phyloP scores from a whole-genome alignment of 371 early-diverging fungal genomes.

The Smittium culicis region DNA sequence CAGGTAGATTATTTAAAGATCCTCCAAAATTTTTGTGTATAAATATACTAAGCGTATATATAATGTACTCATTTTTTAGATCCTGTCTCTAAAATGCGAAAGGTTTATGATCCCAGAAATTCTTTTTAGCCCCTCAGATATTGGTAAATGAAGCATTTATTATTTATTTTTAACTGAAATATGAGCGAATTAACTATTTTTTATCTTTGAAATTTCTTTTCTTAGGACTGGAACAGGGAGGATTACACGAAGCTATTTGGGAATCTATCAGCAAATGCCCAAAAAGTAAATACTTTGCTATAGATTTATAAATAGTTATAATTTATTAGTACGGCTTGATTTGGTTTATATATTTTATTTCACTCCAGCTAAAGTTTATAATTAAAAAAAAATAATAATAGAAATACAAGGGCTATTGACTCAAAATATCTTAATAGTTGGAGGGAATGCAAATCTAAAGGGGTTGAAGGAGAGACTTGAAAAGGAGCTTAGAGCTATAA shows the following conservation, averaged over 20 bases:
- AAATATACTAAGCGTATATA: too few relatives aligned
- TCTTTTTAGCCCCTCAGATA: slow-evolving; percentile 67
- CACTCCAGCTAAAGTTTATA: too few relatives aligned
- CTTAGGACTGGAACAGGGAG: slow-evolving; percentile 72
- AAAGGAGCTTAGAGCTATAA: slow-evolving; percentile 48
- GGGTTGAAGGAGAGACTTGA: slow-evolving; percentile 58
- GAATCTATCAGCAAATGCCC: slow-evolving; percentile 44
- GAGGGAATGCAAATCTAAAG: slow-evolving; percentile 54
- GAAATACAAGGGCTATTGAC: slow-evolving; percentile 51
- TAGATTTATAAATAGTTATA: neutral
- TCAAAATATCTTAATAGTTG: slow-evolving; percentile 59
- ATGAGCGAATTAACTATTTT: slow-evolving; percentile 14
- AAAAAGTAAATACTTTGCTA: slow-evolving; percentile 13
- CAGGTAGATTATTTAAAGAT: too few relatives aligned
- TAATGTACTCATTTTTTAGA: slow-evolving; percentile 36
- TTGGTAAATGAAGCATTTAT: slow-evolving; percentile 34
- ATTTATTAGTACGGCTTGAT: neutral
- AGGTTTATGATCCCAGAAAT: slow-evolving; percentile 75
- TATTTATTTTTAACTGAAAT: neutral
- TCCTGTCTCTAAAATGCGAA: slow-evolving; percentile 64
- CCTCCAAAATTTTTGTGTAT: too few relatives aligned
- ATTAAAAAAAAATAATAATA: slow-evolving; percentile 3
- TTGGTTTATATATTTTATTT: too few relatives aligned
- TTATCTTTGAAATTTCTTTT: too few relatives aligned
- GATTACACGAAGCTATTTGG: slow-evolving; percentile 59